Percentiles rank a stretch among this genome's conserved stretches.
phyloP scores from a whole-genome alignment of 164 flowering plant genomes.

The Magnolia changhungtana region DNA sequence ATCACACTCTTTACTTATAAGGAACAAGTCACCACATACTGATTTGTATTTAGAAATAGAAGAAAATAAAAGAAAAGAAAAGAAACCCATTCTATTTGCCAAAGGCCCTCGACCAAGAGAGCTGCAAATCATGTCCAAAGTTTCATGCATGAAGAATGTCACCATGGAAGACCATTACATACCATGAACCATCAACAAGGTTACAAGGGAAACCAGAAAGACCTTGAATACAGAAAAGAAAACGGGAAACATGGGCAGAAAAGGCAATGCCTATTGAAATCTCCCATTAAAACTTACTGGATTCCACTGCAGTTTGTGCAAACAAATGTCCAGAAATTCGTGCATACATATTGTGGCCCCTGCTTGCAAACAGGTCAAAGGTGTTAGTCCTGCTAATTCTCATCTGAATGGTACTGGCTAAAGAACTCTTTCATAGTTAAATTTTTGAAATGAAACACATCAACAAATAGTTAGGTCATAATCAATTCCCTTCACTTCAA shows the following conservation, averaged over 20 bases:
- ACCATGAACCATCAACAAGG: background rate
- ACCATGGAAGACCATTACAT: slow-evolving; percentile 3
- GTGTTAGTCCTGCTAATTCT: background rate
- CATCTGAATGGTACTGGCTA: background rate
- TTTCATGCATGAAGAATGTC: background rate
- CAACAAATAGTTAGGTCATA: background rate
- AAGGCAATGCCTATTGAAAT: background rate
- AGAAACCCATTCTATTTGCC: background rate
- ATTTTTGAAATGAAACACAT: background rate
- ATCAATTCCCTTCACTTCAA: background rate
- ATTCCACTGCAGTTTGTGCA: slow-evolving; percentile 96
- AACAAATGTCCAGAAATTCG: slow-evolving; percentile 92
- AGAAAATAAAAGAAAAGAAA: background rate
- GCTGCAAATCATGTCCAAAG: background rate
- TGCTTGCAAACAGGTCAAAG: slow-evolving; percentile 28
- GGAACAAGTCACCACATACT: background rate
- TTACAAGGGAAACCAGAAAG: background rate
- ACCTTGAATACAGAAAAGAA: background rate
- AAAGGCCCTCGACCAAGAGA: background rate
- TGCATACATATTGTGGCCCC: slow-evolving; percentile 99
- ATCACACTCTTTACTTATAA: background rate
- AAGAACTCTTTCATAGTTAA: background rate
- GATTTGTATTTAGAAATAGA: background rate
- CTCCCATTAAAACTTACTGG: slow-evolving; percentile 61
- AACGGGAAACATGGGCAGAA: background rate